Base-by-base conservation (phyloP, 768 basidiomycete species). In the Dioszegia crocea region DNA sequence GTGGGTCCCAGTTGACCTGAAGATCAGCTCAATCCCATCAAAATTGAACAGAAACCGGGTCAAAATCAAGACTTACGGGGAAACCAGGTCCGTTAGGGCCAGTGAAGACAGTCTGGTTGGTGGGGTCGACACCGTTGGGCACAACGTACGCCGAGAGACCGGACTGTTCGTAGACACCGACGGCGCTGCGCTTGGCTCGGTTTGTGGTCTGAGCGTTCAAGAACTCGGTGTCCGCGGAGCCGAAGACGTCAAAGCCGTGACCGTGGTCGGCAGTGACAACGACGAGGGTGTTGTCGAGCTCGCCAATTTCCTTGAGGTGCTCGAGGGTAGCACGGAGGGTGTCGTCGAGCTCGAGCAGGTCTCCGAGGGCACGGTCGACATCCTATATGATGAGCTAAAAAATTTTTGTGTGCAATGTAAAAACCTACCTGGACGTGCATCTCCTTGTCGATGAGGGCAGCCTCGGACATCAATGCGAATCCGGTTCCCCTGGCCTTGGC, bases 321-420 rank as follows among this genome's bases (percentile, higher is more conserved):
- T 65, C 61, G 11, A 79, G 53, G 17, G 73, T 73, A 2, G 73
- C 70, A 24, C 67, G 63, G 30, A 79, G 52, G 10, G 77, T 77
- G 56, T 78, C 71, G 64, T 79, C 79, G 47, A 79, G 68, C 61
- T 79, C 78, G 41, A 79, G 71, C 3, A 79, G 68, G 43, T 79
- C 79, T 10, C 78, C 78, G 16, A 78, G 66, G 14, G 78, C 76
- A 16, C 77, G 74, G 36, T 72, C 71, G 59, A 76, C 75, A 59
- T 78, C 77, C 39, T 45, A 24, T 26, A 6, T 3, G 44, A 9
- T 23, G 6, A 24, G 19, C 23, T 8, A 3, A 6, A 19, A 17
- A 45, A 10, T 23, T 19, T 11, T 10, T 23, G n/a, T n/a, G n/a
- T n/a, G n/a, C n/a, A n/a, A n/a, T n/a, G n/a, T 8, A 26, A 41